phyloP scores from a whole-genome alignment of 129 eudicot species.

The Scalesia atractyloides region DNA sequence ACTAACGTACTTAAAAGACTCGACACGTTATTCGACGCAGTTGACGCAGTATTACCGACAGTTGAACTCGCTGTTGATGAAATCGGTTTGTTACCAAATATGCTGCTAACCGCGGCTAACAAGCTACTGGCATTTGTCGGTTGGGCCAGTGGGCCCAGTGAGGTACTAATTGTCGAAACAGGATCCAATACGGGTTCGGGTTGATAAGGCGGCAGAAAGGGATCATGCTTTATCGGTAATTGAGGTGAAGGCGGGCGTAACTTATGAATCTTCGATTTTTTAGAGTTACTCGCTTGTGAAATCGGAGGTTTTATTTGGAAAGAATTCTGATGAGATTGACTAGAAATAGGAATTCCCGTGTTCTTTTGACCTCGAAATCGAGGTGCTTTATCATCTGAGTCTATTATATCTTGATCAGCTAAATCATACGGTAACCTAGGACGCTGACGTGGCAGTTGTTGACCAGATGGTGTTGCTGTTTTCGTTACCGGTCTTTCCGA shows the following conservation, averaged over 20 bases:
- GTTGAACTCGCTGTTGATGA: constrained; percentile 38
- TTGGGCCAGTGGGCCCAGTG: constrained; percentile 42
- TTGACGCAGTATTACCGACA: constrained; percentile 10
- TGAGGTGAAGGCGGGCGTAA: constrained; percentile 29
- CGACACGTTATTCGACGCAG: constrained; percentile 54
- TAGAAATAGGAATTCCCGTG: constrained; percentile 17
- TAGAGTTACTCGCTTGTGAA: constrained; percentile 26
- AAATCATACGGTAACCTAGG: constrained; percentile 37
- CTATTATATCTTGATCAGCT: constrained; percentile 40
- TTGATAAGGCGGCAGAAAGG: constrained; percentile 35
- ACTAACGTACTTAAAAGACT: constrained; percentile 78
- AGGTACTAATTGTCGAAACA: constrained; percentile 31
- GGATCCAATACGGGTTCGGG: constrained; percentile 40
- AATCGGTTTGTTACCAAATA: constrained; percentile 40
- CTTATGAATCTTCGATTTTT: constrained; percentile 41
- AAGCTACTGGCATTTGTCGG: constrained; percentile 53
- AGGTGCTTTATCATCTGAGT: constrained; percentile 45
- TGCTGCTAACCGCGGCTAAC: constrained; percentile 68
- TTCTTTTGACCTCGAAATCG: constrained; percentile 32
- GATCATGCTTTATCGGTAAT: constrained; percentile 39
- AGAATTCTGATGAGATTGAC: constrained; percentile 49
- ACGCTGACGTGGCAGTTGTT: constrained; percentile 44
- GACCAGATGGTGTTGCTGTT: constrained; percentile 36
- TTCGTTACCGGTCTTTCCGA: constrained; percentile 56
- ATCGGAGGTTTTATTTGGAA: constrained; percentile 34